Base-by-base conservation (phyloP, 2,329 filamentous ascomycete genomes). In the Colletotrichum costaricense region DNA sequence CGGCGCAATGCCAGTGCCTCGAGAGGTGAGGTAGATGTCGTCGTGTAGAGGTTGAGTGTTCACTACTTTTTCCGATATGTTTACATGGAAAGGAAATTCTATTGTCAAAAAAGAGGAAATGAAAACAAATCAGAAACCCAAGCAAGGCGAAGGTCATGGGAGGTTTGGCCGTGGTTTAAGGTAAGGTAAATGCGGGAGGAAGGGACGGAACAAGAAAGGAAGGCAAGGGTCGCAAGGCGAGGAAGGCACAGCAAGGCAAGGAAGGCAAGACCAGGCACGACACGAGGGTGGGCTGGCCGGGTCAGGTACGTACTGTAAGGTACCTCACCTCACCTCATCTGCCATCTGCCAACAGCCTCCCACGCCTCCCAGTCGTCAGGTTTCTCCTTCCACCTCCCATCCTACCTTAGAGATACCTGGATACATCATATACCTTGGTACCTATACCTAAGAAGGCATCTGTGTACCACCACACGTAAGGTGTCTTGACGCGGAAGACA, bases 191-290 rank as follows among this genome's bases (percentile, higher is more conserved):
- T 65, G 58, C 71, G 71, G 71, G 55, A 73, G 71, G 67, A 73
- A 73, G 56, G 67, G 60, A 66, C 71, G 67, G 71, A 46, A 73
- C 67, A 73, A 66, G 71, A 52, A 70, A 58, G 66, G 59, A 58
- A 58, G 66, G 49, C 66, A 63, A 42, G 67, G 67, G 67, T 73
- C 35, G 56, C 67, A 62, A 57, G 67, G 71, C 62, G 60, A 73
- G 60, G 46, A 35, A 26, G 49, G 56, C 56, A 58, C 60, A 52
- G n/a, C 52, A 59, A 64, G 46, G 30, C 59, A 55, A 63, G 42
- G 49, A 56, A 54, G 52, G 69, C 52, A 54, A 68, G 66, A 65
- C 57, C 57, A 69, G 58, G 67, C 58, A 71, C 67, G 60, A 67
- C 65, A 72, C 56, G 69, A 55, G 49, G 26, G 66, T 67, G 46